Evolutionary conservation across 495 filamentous ascomycete species (phyloP).

Genomic region (Aspergillus cavernicola): DNA sequence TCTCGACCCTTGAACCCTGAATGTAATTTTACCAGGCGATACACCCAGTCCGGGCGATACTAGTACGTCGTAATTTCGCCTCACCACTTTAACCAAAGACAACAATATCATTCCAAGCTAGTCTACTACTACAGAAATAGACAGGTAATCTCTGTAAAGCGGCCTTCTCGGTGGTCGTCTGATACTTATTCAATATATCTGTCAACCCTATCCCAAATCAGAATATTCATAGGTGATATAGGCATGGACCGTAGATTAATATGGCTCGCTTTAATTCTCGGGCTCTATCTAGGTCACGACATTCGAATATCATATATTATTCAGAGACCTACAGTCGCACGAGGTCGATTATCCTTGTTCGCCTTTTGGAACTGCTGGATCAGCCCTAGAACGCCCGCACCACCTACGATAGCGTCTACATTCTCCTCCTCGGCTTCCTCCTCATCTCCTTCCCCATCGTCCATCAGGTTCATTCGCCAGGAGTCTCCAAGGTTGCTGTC

Average conservation of each 20-base stretch:
- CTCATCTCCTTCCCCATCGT: conserved; percentile 40
- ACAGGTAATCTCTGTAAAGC: no score
- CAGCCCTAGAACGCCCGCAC: conserved; percentile 69
- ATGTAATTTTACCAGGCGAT: no score
- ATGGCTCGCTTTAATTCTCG: neutral
- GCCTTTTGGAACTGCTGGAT: conserved; percentile 89
- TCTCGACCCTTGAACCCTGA: no score
- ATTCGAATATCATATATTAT: neutral
- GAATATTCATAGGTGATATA: no score
- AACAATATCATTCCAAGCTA: no score
- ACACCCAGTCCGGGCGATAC: no score
- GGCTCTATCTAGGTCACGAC: neutral
- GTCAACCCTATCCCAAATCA: no score
- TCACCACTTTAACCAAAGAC: no score
- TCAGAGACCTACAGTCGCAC: conserved; percentile 36
- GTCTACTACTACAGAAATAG: no score
- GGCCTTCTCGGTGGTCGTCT: no score
- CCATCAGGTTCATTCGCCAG: conserved; percentile 57
- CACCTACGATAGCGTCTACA: conserved; percentile 44
- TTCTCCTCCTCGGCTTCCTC: conserved; percentile 48
- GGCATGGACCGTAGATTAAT: neutral
- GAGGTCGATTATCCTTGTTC: conserved; percentile 60
- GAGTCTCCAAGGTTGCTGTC: conserved; percentile 61
- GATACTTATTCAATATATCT: no score
- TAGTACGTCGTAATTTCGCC: no score